These are phyloP conservation scores for Maudiozyma bulderi DNA, from an alignment of 805 yeast genomes.

Conservation along the genomic window DNA sequence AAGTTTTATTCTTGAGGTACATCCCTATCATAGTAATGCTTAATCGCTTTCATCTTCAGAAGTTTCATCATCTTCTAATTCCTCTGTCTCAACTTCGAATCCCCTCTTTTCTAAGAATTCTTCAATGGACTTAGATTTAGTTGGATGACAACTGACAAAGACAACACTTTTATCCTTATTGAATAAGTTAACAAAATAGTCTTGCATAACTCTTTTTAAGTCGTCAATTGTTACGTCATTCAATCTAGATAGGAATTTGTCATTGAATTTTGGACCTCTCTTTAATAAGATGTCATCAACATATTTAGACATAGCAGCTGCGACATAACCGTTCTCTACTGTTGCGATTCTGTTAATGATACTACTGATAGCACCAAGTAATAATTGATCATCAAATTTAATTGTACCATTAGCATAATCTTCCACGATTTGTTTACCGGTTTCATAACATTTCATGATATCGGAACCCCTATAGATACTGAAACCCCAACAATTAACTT, in stretches of 20 bases:
- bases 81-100: conserved; percentile 51
- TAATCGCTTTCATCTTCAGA: conserved; percentile 16
- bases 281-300: conserved; percentile 55
- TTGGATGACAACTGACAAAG: conserved; percentile 67
- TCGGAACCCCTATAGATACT: conserved; percentile 79
- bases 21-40: background rate
- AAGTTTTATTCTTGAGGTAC: too few species aligned
- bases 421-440: conserved; percentile 55
- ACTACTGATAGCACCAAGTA: conserved; percentile 68
- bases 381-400: conserved; percentile 45
- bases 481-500: conserved; percentile 57
- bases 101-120: conserved; percentile 44
- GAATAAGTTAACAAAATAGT: conserved; percentile 60
- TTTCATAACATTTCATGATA: conserved; percentile 48
- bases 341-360: conserved; percentile 66
- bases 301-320: conserved; percentile 59
- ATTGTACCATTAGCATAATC: conserved; percentile 47
- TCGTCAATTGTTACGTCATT: conserved; percentile 41
- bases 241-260: conserved; percentile 43
- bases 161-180: conserved; percentile 44
- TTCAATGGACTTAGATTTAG: conserved; percentile 40
- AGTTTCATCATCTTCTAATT: conserved; percentile 34
- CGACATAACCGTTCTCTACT: conserved; percentile 50
- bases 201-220: conserved; percentile 33
- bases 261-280: conserved; percentile 60